A percentile compares a stretch with the other conserved stretches of the same genome.
Evolutionary conservation across 2,329 filamentous ascomycete genomes (phyloP).

Genomic region (Basipetospora chlamydospora): DNA sequence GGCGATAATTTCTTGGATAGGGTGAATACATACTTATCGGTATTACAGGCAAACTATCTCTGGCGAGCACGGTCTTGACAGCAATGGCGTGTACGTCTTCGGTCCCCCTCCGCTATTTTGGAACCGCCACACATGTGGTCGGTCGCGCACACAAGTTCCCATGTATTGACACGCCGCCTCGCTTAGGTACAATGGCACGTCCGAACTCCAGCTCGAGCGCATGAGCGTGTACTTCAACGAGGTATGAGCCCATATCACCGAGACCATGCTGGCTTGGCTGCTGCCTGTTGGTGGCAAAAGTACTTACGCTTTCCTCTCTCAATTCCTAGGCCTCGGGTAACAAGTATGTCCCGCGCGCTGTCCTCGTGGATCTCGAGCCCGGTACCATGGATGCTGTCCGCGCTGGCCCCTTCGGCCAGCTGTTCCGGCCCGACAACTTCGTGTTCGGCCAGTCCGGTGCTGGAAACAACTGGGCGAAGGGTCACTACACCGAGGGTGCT

Average conservation of each 20-base stretch:
- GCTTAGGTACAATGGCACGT: slow-evolving; percentile 84
- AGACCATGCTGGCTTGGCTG: background rate
- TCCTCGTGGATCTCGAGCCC: slow-evolving; percentile 98
- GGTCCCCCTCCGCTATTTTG: slow-evolving; percentile 7
- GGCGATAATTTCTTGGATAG: background rate
- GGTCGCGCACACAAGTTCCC: too few species aligned
- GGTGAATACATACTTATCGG: slow-evolving; percentile 21
- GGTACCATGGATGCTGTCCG: slow-evolving; percentile 99
- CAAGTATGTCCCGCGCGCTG: slow-evolving; percentile 98
- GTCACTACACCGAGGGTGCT: slow-evolving; percentile 99
- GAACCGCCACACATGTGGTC: background rate
- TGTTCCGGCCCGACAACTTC: slow-evolving; percentile 99
- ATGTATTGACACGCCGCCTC: too few species aligned
- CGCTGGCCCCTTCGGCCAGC: slow-evolving; percentile 92
- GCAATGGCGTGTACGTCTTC: slow-evolving; percentile 73
- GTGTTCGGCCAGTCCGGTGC: slow-evolving; percentile 99
- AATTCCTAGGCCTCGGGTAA: slow-evolving; percentile 85
- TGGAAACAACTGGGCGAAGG: slow-evolving; percentile 99
- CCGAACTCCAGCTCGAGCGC: slow-evolving; percentile 97
- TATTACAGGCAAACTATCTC: slow-evolving; percentile 59
- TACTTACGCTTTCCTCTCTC: background rate
- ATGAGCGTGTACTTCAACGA: slow-evolving; percentile 99
- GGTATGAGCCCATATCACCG: slow-evolving; percentile 20
- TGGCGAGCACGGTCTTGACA: slow-evolving; percentile 91
- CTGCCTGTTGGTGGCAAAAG: background rate